phyloP scores from a whole-genome alignment of 257 asterid genomes.

The Lantana camara region DNA sequence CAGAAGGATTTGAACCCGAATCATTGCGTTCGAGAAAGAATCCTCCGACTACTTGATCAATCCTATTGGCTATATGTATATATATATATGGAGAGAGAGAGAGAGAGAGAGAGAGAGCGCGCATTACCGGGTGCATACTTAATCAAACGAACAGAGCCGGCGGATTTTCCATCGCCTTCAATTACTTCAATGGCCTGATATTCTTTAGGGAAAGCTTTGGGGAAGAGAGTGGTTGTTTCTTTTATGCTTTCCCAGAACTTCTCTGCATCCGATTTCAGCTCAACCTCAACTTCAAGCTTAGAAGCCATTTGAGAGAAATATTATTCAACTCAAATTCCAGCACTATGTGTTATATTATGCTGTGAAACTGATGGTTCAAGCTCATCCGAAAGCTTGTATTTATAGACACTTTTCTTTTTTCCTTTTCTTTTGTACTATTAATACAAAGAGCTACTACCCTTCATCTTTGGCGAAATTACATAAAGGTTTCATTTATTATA shows the following conservation, averaged over 20 bases:
- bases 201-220: conserved; percentile 68
- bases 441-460: no score
- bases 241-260: conserved; percentile 62
- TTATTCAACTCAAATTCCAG: not conserved
- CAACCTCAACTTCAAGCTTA: conserved; percentile 68
- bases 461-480: no score
- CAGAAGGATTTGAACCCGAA: no score
- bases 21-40: no score
- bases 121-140: conserved; percentile 63
- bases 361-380: conserved; percentile 13
- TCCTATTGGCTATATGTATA: no score
- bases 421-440: no score
- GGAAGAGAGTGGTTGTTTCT: conserved; percentile 63
- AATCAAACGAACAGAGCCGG: conserved; percentile 63
- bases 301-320: conserved; percentile 47
- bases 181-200: conserved; percentile 63
- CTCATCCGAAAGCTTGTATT: not conserved
- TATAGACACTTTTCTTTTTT: conserved; percentile 31
- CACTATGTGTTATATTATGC: no score
- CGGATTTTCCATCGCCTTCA: conserved; percentile 83
- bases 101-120: no score
- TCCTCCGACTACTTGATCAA: no score
- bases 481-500: no score
- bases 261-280: conserved; percentile 51
- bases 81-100: no score